phyloP scores from a whole-genome alignment of 352 stramenopile genomes.

The Globisporangium megalacanthum region DNA sequence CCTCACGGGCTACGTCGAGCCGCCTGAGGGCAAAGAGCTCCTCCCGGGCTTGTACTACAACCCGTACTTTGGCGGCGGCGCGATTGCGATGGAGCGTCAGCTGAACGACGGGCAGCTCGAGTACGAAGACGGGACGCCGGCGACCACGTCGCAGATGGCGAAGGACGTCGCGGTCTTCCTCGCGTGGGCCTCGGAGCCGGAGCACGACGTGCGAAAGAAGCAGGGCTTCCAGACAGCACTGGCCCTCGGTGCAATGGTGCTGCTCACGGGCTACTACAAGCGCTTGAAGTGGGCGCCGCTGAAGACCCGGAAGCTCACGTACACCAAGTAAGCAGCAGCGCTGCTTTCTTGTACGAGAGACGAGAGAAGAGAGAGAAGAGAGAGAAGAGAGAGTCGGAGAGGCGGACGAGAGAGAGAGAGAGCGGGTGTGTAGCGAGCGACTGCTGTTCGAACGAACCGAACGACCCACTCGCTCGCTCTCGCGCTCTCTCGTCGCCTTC shows the following conservation, averaged over 20 bases:
- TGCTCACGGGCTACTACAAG: conserved; percentile 98
- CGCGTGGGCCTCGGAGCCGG: conserved; percentile 95
- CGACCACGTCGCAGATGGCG: conserved; percentile 97
- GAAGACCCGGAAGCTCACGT: conserved; percentile 98
- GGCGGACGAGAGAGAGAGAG: not conserved
- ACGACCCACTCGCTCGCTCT: not conserved
- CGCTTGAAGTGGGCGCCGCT: conserved; percentile 96
- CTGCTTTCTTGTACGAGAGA: not conserved
- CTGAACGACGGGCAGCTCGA: conserved; percentile 96
- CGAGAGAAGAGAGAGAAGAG: conserved; percentile 1
- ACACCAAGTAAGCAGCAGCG: conserved; percentile 88
- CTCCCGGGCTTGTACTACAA: conserved; percentile 95
- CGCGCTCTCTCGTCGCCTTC: not conserved
- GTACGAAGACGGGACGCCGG: conserved; percentile 96
- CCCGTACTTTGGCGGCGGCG: conserved; percentile 97
- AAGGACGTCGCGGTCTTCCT: conserved; percentile 98
- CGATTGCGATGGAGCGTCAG: conserved; percentile 98
- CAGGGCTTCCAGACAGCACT: conserved; percentile 93
- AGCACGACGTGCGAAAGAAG: conserved; percentile 98
- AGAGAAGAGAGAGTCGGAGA: conserved; percentile 1
- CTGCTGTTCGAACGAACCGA: not conserved
- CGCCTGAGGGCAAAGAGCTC: conserved; percentile 88
- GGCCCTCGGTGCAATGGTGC: conserved; percentile 87
- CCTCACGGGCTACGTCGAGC: conserved; percentile 96
- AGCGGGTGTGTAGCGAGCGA: not conserved